Base-by-base conservation (phyloP, 371 early-diverging fungal species). In the Nematocida sp. region DNA sequence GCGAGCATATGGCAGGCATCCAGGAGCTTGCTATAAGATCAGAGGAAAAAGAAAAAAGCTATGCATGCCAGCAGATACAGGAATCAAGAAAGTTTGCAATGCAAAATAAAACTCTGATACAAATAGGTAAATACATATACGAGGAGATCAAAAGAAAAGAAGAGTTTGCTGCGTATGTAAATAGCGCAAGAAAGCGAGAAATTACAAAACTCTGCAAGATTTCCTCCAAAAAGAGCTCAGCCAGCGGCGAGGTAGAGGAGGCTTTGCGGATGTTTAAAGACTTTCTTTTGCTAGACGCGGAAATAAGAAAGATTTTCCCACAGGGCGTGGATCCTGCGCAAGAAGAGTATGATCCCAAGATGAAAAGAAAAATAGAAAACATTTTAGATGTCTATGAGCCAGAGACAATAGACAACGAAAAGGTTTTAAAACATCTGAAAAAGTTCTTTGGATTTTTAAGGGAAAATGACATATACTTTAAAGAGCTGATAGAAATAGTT, bases 91-190 rank as follows among this genome's bases (percentile, higher is more conserved):
- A 20, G n/a, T 71, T 71, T 61, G 75, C 75, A 7, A 40, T 26
- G 16, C 16, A 20, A 18, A 71, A 71, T 28, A 60, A 28, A 47
- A 47, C 30, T 16, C 57, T 71, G 39, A 23, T 61, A 4, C 50
- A 11, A 18, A 50, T 71, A 32, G 51, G 75, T 3, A 60, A 63
- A 39, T 71, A 71, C 36, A 51, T 71, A 40, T 71, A 60, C 33
- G 49, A 25, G 13, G 61, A 71, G 47, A 25, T 61, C 2, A 51
- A 38, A 2, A 32, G 20, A 16, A 25, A 7, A 26, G 51, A 71
- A 28, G 75, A 71, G 45, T 71, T 71, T 42, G 36, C 42, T 39
- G 39, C 40, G 45, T 61, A 71, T 32, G 40, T 71, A 38, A 71
- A 71, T 33, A 61, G 25, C 23, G 75, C 75, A 4, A 49, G 75